phyloP scores from a whole-genome alignment of 2,329 filamentous ascomycete genomes.

The Exophiala sp. region DNA sequence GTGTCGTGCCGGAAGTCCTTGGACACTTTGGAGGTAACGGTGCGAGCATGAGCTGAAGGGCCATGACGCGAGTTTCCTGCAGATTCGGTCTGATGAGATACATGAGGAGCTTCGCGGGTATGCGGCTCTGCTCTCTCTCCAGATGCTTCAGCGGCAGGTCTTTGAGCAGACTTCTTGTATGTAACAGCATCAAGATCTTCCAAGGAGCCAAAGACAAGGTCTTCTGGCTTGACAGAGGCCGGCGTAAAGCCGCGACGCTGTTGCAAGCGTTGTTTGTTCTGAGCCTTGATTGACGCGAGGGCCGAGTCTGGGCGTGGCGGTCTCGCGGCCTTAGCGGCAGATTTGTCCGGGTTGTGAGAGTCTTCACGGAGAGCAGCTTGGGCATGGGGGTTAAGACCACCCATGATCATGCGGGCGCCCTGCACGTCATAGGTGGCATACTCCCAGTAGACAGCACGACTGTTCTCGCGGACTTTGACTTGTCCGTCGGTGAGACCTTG shows the following conservation, averaged over 20 bases:
- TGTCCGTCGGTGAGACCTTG: conserved; percentile 87
- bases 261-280: conserved; percentile 21
- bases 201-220: conserved; percentile 20
- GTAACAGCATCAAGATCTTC: conserved; percentile 10
- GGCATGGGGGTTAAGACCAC: conserved; percentile 68
- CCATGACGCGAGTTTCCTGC: conserved; percentile 5
- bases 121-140: conserved; percentile 7
- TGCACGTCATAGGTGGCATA: conserved; percentile 73
- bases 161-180: conserved; percentile 4
- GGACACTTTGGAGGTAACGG: conserved; percentile 8
- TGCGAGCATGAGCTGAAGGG: neutral
- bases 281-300: conserved; percentile 25
- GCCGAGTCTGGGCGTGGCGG: conserved; percentile 24
- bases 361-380: conserved; percentile 78
- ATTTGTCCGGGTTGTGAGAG: conserved; percentile 58
- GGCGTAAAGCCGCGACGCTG: conserved; percentile 17
- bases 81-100: conserved; percentile 1
- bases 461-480: conserved; percentile 79
- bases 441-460: conserved; percentile 78
- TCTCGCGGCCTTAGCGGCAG: conserved; percentile 21
- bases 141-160: conserved; percentile 1
- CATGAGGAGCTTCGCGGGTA: neutral
- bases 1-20: conserved; percentile 13
- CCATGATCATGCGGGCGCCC: conserved; percentile 76
- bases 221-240: conserved; percentile 14